These are phyloP conservation scores for Myriosclerotinia curreyana DNA, from an alignment of 2,329 filamentous ascomycete genomes.

Conservation along the genomic window DNA sequence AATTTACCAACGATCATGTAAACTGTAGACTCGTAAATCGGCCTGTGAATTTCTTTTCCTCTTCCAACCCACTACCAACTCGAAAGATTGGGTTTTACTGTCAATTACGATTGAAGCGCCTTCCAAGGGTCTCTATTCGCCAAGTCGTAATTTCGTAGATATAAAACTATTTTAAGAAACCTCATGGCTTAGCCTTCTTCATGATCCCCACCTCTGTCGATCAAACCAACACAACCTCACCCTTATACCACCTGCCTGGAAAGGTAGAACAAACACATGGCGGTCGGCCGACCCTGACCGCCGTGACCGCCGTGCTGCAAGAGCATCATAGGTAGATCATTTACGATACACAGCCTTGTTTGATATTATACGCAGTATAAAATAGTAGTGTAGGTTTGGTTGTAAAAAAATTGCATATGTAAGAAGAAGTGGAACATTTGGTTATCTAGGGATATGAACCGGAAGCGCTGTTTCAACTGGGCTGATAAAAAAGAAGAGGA, in stretches of 20 bases:
- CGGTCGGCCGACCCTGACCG: not conserved
- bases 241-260: not conserved
- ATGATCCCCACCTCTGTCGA: constrained; percentile 12
- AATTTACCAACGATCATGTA: not conserved
- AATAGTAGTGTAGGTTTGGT: not conserved
- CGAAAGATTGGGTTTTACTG: not conserved
- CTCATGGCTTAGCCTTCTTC: not conserved
- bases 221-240: constrained; percentile 4
- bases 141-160: not conserved
- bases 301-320: not conserved
- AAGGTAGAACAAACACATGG: not conserved
- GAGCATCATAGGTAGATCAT: not conserved
- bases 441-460: not conserved
- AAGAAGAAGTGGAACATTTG: not conserved
- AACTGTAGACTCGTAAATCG: not conserved
- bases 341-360: constrained; percentile 8
- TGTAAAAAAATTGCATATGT: not conserved
- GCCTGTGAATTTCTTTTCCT: not conserved
- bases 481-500: not conserved
- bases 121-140: not conserved
- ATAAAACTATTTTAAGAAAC: constrained; percentile 17
- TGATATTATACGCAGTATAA: not conserved
- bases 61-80: not conserved
- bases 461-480: not conserved
- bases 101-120: not conserved